Evolutionary conservation across 164 flowering plant genomes (phyloP).

Genomic region (Aristolochia californica): DNA sequence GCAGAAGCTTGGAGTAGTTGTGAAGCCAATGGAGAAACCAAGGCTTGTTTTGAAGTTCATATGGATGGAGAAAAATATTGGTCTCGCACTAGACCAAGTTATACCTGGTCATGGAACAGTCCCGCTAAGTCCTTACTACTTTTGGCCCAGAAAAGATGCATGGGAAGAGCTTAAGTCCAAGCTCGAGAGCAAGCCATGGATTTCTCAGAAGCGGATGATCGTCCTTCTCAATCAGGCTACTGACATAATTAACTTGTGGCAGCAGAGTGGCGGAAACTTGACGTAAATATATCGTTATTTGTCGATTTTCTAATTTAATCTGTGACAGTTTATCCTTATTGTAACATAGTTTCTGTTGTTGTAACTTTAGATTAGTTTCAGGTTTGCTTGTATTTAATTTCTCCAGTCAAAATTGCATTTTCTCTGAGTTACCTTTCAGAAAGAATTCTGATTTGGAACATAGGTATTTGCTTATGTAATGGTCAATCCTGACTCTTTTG

Average conservation of each 20-base stretch:
- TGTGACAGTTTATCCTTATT: not conserved
- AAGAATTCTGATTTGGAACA: too few species aligned
- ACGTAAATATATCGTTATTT: constrained; percentile 7
- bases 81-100: constrained; percentile 64
- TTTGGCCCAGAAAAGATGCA: constrained; percentile 97
- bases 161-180: constrained; percentile 83
- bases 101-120: constrained; percentile 84
- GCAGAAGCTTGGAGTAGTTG: constrained; percentile 48
- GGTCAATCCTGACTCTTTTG: too few species aligned
- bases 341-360: not conserved
- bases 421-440: too few species aligned
- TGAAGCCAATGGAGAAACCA: constrained; percentile 58
- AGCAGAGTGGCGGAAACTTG: constrained; percentile 71
- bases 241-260: constrained; percentile 94
- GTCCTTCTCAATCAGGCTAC: constrained; percentile 95
- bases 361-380: constrained; percentile 1
- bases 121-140: constrained; percentile 89
- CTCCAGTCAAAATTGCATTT: too few species aligned
- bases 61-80: constrained; percentile 96
- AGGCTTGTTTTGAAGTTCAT: constrained; percentile 86
- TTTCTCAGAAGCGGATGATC: constrained; percentile 76
- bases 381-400: too few species aligned
- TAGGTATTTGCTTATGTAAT: too few species aligned
- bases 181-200: constrained; percentile 92
- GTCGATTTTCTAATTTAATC: not conserved